Evolutionary conservation across 2,329 filamentous ascomycete genomes (phyloP), one percentile per base, ranked within the genome.

Genomic region (Alternaria hordeiaustralica): DNA sequence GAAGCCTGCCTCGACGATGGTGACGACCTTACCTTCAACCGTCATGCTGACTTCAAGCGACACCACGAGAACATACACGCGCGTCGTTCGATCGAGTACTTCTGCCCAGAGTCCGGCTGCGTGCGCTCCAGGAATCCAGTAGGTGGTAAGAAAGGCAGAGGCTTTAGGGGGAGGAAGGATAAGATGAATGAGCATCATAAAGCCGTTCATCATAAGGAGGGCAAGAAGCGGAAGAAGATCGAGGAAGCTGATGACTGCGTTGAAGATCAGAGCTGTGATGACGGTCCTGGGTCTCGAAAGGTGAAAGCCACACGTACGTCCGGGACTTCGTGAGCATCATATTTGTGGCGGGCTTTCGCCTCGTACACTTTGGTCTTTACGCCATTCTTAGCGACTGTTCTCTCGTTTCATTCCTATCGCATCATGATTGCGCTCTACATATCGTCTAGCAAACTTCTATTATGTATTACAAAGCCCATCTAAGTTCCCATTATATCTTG

Each of bases 21-120:
- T 15, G 36, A 60, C 6, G 62, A 66, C 12, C 33, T 70, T 4
- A 67, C 55, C 2, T 79, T 78, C 36, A 72, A 71, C 8, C 70
- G 77, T 3, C 71, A 74, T 13, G 77, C 77, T 1, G 77, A 79
- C 50, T 70, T 79, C 20, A 70, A 74, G 6, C 69, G 77, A 2
- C 77, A 79, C 44, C 63, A 71, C 21, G 65, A 65, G 0, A 71
- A 74, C 18, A 41, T 58, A 0, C 77, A 79, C 49, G 65, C 61
- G 0, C 33, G 47, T 0, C 55, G 57, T 2, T 51, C 66, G 5
- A 44, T 61, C 0, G 68, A 75, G 28, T 75, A 70, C 46, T 78
- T 71, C 30, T 79, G 77, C 28, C 57, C 68, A 0, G 8, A 64
- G 4, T 5, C 33, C 3, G 73, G 69, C 4, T 77, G 75, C 44